Evolutionary conservation across 768 basidiomycete genomes (phyloP).

Genomic region (Lactarius deliciosus): DNA sequence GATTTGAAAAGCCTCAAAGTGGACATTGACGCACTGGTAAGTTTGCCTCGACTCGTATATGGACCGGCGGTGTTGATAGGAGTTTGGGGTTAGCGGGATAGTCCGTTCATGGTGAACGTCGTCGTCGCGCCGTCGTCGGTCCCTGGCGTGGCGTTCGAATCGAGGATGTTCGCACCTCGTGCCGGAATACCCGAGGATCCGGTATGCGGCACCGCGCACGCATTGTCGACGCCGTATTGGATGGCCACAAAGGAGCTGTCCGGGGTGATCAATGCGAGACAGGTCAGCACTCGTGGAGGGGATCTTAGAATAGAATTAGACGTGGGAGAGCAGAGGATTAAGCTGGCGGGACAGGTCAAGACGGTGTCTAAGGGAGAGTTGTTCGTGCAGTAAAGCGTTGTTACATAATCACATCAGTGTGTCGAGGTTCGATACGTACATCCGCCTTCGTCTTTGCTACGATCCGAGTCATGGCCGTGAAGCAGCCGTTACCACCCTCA

Average conservation of each 20-base stretch:
- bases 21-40: conserved; percentile 30
- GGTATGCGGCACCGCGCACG: conserved; percentile 37
- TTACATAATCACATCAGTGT: conserved; percentile 15
- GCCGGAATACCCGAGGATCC: conserved; percentile 35
- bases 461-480: conserved; percentile 17
- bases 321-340: not conserved
- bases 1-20: conserved; percentile 29
- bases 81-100: conserved; percentile 8
- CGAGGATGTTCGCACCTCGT: conserved; percentile 35
- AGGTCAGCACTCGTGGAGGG: conserved; percentile 25
- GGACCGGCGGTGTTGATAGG: not conserved
- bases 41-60: conserved; percentile 4
- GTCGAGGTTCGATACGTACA: not conserved
- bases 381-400: not conserved
- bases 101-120: conserved; percentile 7
- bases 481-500: conserved; percentile 19
- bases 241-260: not conserved
- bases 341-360: conserved; percentile 14
- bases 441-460: not conserved
- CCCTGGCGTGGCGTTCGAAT: conserved; percentile 30
- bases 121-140: conserved; percentile 29
- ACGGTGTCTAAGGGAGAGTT: conserved; percentile 9
- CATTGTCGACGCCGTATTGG: conserved; percentile 37
- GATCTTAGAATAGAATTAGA: conserved; percentile 18
- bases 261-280: conserved; percentile 5